Evolutionary conservation across 2,329 filamentous ascomycete genomes (phyloP).

Genomic region (Capronia americana): DNA sequence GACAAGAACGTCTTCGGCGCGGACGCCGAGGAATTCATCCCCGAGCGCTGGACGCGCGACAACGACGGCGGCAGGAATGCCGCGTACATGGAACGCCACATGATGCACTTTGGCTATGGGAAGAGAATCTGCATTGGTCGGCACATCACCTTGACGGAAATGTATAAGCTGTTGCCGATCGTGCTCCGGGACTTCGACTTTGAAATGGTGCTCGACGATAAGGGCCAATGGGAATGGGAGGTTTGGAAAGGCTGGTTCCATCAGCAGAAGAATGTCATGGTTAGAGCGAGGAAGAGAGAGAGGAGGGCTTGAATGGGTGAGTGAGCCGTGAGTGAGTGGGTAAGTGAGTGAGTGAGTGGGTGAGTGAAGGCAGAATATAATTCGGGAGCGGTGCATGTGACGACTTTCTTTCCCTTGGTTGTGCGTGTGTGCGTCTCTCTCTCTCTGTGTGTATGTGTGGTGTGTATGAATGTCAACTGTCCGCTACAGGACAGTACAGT

Average conservation of each 20-base stretch:
- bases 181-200: slow-evolving; percentile 33
- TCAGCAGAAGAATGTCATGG: slow-evolving; percentile 30
- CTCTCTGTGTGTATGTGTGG: too few relatives aligned
- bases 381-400: too few relatives aligned
- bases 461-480: too few relatives aligned
- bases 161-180: slow-evolving; percentile 40
- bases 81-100: slow-evolving; percentile 34
- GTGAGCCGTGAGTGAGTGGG: not conserved
- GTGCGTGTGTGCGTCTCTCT: too few relatives aligned
- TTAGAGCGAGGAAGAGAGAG: slow-evolving; percentile 24
- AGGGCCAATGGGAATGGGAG: slow-evolving; percentile 24
- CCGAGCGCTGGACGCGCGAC: slow-evolving; percentile 54
- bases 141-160: slow-evolving; percentile 40
- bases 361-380: too few relatives aligned
- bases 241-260: slow-evolving; percentile 32
- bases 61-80: slow-evolving; percentile 26
- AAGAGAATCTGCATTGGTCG: slow-evolving; percentile 39
- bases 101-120: slow-evolving; percentile 35
- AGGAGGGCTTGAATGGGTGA: not conserved
- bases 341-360: not conserved
- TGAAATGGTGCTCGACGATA: slow-evolving; percentile 19
- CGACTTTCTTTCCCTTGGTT: too few relatives aligned
- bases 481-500: too few relatives aligned
- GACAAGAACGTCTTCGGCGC: slow-evolving; percentile 54
- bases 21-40: slow-evolving; percentile 54